Percentiles rank a stretch among this genome's conserved stretches.
Evolutionary conservation across 345 rosid species (phyloP).

Genomic region (Moricandia arvensis): DNA sequence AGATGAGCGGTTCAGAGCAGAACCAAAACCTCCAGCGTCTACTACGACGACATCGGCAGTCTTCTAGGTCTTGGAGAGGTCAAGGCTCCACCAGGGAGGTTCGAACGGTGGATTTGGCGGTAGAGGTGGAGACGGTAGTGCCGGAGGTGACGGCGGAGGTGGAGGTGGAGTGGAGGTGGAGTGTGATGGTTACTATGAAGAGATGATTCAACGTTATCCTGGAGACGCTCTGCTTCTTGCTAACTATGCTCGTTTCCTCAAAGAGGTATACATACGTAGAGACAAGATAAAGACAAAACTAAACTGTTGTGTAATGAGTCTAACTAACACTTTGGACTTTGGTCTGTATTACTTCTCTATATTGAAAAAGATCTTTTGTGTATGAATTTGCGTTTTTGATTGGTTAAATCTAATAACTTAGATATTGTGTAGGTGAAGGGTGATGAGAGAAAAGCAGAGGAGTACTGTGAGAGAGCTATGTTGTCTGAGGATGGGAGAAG

Average conservation of each 20-base stretch:
- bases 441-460: conserved; percentile 62
- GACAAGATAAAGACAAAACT: conserved; percentile 1
- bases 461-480: conserved; percentile 63
- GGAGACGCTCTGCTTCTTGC: conserved; percentile 54
- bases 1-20: conserved; percentile 10
- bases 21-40: conserved; percentile 4
- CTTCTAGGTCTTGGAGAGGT: conserved; percentile 10
- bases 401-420: background rate
- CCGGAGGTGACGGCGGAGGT: conserved; percentile 34
- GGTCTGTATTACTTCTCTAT: background rate
- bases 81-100: conserved; percentile 5
- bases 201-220: conserved; percentile 62
- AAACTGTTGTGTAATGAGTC: background rate
- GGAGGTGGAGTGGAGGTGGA: conserved; percentile 48
- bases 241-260: conserved; percentile 69
- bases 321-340: background rate
- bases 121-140: conserved; percentile 21
- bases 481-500: conserved; percentile 51
- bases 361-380: background rate
- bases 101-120: conserved; percentile 57
- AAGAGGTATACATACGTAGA: conserved; percentile 44
- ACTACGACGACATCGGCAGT: conserved; percentile 12
- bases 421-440: conserved; percentile 45
- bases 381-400: background rate
- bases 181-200: conserved; percentile 55